phyloP scores from a whole-genome alignment of 2,329 filamentous ascomycete genomes.

The Berkeleyomyces basicola region DNA sequence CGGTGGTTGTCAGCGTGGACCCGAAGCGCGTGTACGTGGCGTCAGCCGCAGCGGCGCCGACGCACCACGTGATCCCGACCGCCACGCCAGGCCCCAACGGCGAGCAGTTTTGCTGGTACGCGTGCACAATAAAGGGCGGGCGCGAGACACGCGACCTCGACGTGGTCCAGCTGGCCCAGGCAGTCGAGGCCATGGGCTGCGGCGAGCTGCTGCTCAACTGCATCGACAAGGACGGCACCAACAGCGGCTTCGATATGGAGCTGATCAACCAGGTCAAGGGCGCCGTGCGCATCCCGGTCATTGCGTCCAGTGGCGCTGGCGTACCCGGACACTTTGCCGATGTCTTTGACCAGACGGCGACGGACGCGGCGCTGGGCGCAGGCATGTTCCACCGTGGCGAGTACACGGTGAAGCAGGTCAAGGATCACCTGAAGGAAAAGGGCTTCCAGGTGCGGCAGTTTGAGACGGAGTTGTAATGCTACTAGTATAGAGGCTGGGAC shows the following conservation, averaged over 20 bases:
- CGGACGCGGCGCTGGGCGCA: slow-evolving; percentile 85
- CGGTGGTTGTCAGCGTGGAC: slow-evolving; percentile 89
- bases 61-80: slow-evolving; percentile 55
- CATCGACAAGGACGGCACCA: slow-evolving; percentile 92
- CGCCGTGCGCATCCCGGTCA: slow-evolving; percentile 81
- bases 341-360: slow-evolving; percentile 70
- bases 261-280: slow-evolving; percentile 75
- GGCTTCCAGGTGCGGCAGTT: slow-evolving; percentile 66
- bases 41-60: slow-evolving; percentile 49
- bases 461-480: slow-evolving; percentile 36
- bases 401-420: slow-evolving; percentile 88
- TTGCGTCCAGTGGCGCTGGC: slow-evolving; percentile 85
- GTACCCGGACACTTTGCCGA: slow-evolving; percentile 76
- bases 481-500: background rate
- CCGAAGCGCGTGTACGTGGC: slow-evolving; percentile 81
- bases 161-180: slow-evolving; percentile 70
- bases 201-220: slow-evolving; percentile 94
- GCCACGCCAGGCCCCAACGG: slow-evolving; percentile 53
- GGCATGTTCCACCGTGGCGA: slow-evolving; percentile 96
- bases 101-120: slow-evolving; percentile 84
- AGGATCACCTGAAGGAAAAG: slow-evolving; percentile 56
- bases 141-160: slow-evolving; percentile 89
- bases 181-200: slow-evolving; percentile 88
- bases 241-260: slow-evolving; percentile 87
- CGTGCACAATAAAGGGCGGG: slow-evolving; percentile 91